Conservation (phyloP, 2,329 filamentous ascomycete genomes). For the Teratosphaeria zuluensis region DNA sequence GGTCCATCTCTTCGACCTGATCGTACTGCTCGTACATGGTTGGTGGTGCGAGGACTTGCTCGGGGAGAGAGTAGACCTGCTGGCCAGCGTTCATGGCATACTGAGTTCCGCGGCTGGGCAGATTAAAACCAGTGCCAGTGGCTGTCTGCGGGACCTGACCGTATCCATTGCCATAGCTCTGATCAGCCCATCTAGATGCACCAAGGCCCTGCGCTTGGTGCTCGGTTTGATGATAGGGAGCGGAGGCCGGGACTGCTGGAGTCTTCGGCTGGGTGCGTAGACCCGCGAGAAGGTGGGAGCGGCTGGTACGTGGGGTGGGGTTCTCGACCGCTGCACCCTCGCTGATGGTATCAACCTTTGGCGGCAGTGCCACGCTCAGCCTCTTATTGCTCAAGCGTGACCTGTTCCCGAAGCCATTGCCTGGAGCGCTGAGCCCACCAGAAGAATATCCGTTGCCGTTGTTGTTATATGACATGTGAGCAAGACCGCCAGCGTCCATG, state of each 20-base stretch:
- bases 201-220: slow-evolving; percentile 37
- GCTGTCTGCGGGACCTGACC: slow-evolving; percentile 50
- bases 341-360: slow-evolving; percentile 58
- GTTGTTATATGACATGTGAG: slow-evolving; percentile 94
- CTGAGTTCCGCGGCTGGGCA: slow-evolving; percentile 28
- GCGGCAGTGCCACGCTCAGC: slow-evolving; percentile 64
- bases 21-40: slow-evolving; percentile 56
- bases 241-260: slow-evolving; percentile 56
- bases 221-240: slow-evolving; percentile 49
- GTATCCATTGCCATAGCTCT: slow-evolving; percentile 29
- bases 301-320: slow-evolving; percentile 83
- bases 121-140: slow-evolving; percentile 39
- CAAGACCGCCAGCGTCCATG: slow-evolving; percentile 97
- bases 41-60: slow-evolving; percentile 80
- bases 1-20: slow-evolving; percentile 66
- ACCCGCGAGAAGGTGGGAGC: slow-evolving; percentile 86
- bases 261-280: slow-evolving; percentile 90
- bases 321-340: slow-evolving; percentile 54
- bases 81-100: slow-evolving; percentile 39
- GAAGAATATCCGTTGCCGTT: slow-evolving; percentile 45
- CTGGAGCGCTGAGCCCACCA: slow-evolving; percentile 63
- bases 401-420: slow-evolving; percentile 75
- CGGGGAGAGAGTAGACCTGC: slow-evolving; percentile 60
- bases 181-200: slow-evolving; percentile 37
- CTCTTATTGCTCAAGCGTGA: slow-evolving; percentile 79